Evolutionary conservation across 768 basidiomycete genomes (phyloP).

Genomic region (Exidia glandulosa): DNA sequence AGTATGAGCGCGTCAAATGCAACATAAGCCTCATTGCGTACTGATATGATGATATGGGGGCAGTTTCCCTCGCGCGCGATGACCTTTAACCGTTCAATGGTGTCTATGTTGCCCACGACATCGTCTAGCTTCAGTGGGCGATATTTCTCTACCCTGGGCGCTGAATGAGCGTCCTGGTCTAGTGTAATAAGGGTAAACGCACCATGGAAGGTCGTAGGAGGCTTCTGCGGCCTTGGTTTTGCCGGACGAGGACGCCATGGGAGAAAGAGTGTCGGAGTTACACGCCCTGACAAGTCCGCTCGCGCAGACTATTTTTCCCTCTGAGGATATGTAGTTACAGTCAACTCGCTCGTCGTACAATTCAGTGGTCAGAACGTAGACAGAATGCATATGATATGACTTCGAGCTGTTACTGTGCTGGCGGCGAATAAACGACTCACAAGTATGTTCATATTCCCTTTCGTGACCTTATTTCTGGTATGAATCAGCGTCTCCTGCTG

Average conservation of each 20-base stretch:
- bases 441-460: too few species aligned
- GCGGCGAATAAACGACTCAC: too few species aligned
- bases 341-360: slow-evolving; percentile 97
- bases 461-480: too few species aligned
- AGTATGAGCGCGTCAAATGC: slow-evolving; percentile 1
- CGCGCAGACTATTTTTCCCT: too few species aligned
- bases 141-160: slow-evolving; percentile 94
- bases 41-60: slow-evolving; percentile 97
- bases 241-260: background rate
- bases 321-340: slow-evolving; percentile 95
- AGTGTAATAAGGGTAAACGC: slow-evolving; percentile 6
- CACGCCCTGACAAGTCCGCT: too few species aligned
- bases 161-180: background rate
- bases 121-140: slow-evolving; percentile 74
- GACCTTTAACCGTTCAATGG: slow-evolving; percentile 90
- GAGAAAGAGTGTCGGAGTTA: background rate
- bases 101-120: slow-evolving; percentile 88
- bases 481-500: too few species aligned
- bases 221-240: slow-evolving; percentile 19
- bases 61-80: slow-evolving; percentile 96
- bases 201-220: slow-evolving; percentile 82
- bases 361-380: slow-evolving; percentile 88
- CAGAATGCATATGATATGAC: slow-evolving; percentile 17
- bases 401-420: slow-evolving; percentile 36
- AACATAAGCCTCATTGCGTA: slow-evolving; percentile 24